Conservation (phyloP, 768 basidiomycete genomes). For the Lactarius deliciosus region DNA sequence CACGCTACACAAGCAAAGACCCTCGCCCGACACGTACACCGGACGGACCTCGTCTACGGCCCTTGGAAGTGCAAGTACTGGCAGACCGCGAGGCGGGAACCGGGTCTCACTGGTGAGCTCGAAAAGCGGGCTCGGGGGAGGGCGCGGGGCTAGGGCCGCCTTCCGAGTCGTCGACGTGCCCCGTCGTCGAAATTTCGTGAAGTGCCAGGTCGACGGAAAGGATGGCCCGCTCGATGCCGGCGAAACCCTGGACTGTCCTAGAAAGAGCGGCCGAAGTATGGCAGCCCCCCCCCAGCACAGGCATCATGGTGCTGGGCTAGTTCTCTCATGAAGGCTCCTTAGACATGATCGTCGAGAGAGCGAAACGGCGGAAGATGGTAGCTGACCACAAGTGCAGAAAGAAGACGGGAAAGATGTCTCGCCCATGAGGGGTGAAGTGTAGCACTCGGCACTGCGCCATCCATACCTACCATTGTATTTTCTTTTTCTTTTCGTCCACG, state of each 20-base stretch:
- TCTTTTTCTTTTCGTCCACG: neutral
- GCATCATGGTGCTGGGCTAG: neutral
- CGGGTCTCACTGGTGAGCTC: neutral
- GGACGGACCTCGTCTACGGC: neutral
- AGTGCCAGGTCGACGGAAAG: neutral
- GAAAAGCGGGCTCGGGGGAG: neutral
- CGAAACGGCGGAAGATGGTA: neutral
- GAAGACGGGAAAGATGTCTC: neutral
- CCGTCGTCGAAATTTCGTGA: neutral
- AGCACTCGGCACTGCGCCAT: neutral
- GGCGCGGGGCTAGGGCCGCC: neutral
- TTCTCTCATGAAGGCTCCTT: neutral
- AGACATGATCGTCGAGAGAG: neutral
- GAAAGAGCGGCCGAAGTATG: neutral
- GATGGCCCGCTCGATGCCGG: neutral
- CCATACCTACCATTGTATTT: neutral
- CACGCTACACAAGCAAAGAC: neutral
- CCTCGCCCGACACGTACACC: neutral
- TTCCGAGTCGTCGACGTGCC: neutral
- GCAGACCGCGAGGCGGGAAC: neutral
- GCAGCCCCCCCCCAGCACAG: neutral
- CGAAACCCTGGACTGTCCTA: neutral
- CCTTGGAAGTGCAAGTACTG: neutral
- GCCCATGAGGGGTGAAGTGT: neutral
- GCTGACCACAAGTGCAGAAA: neutral